Base-by-base conservation (phyloP, 2,329 filamentous ascomycete species). In the Calonectria ilicicola region DNA sequence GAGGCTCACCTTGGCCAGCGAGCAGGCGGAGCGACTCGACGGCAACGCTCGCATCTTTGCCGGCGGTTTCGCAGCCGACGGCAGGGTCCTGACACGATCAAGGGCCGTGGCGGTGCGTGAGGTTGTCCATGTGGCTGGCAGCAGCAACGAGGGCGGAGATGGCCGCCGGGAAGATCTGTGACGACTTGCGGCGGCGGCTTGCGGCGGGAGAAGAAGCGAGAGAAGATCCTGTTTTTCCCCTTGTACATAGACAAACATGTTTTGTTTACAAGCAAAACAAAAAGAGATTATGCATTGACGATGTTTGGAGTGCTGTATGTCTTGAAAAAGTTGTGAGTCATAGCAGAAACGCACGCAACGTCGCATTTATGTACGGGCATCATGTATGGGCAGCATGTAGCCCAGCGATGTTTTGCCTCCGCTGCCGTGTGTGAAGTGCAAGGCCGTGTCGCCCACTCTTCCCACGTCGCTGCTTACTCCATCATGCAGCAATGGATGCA, bases 11-110 rank as follows among this genome's bases (percentile, higher is more conserved):
- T 23, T 74, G 21, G 7, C 53, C 17, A 35, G 44, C 5, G 14
- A 32, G 56, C 15, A 26, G 21, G 23, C 72, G 21, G 27, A 64
- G 46, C 38, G 56, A 21, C 26, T 65, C 6, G 70, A 70, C 8
- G 40, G 10, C 21, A 23, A 40, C 7, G 66, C 64, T 14, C 51
- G 66, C 15, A 35, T 74, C n/a, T 74, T 74, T 53, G 69, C 72
- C 21, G 66, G 63, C 4, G 72, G 69, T 2, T 56, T 72, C 35
- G 69, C 69, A 2, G 63, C 32, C 42, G 26, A 68, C 9, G 72
- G 72, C 19, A 72, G 29, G 2, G 63, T 72, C 9, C 46, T 74
- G 65, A 58, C 60, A 21, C 47, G 65, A 26, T 65, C 64, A 19
- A 42, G 49, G 4, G 42, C 60, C 2, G 69, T 74, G 32, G 42